Percentiles rank a stretch among this genome's conserved stretches.
phyloP scores from a whole-genome alignment of 768 basidiomycete genomes.

The Tephrocybe sp. region DNA sequence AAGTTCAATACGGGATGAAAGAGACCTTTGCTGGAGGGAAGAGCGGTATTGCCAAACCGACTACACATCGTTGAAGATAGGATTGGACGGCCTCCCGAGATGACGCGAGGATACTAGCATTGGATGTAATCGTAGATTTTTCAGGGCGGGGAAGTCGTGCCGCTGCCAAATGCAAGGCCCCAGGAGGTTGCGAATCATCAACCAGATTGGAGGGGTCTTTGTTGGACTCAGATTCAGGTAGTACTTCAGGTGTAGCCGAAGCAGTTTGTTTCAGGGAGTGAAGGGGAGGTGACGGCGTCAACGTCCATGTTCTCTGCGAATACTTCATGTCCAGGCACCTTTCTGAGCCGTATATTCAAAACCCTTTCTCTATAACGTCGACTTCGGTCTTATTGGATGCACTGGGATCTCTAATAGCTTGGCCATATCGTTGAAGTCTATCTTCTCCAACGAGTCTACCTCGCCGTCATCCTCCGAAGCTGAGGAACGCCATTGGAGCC shows the following conservation, averaged over 20 bases:
- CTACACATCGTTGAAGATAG: constrained; percentile 39
- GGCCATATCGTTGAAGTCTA: constrained; percentile 67
- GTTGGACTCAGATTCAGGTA: too few species aligned
- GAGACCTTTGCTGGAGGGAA: not conserved
- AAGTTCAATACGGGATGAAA: too few species aligned
- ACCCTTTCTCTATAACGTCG: constrained; percentile 30
- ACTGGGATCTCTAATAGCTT: constrained; percentile 36
- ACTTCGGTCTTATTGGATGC: constrained; percentile 13
- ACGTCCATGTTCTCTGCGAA: not conserved
- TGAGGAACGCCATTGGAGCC: constrained; percentile 52
- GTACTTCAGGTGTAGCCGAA: too few species aligned
- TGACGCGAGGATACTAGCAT: not conserved
- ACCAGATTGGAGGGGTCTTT: not conserved
- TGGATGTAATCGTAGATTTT: too few species aligned
- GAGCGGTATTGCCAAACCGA: constrained; percentile 20
- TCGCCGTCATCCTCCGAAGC: constrained; percentile 30
- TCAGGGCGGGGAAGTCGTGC: too few species aligned
- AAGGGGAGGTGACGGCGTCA: not conserved
- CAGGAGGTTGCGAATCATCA: too few species aligned
- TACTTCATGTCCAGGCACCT: not conserved
- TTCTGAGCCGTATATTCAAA: constrained; percentile 29
- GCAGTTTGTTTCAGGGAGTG: not conserved
- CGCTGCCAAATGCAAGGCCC: too few species aligned
- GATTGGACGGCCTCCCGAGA: not conserved
- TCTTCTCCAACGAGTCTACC: constrained; percentile 48